phyloP scores from a whole-genome alignment of 306 rosid genomes.

The Inga laurina region DNA sequence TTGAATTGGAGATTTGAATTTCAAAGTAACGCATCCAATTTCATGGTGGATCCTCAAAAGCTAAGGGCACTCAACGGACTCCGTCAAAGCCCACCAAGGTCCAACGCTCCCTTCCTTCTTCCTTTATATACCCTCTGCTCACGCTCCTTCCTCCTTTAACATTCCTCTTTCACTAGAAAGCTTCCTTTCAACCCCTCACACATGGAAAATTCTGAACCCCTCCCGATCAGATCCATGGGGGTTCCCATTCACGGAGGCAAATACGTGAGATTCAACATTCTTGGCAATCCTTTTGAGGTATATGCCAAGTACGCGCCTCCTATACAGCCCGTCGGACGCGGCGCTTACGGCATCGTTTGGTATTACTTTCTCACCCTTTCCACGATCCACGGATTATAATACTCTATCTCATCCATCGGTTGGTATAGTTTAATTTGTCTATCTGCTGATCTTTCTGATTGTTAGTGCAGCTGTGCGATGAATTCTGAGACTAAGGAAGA shows the following conservation, averaged over 20 bases:
- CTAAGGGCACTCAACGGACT: not conserved
- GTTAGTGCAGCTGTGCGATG: conserved; percentile 51
- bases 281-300: conserved; percentile 79
- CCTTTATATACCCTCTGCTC: not conserved
- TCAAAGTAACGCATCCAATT: not conserved
- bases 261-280: conserved; percentile 66
- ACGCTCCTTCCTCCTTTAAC: not conserved
- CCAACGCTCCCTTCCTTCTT: not conserved
- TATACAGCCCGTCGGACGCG: conserved; percentile 89
- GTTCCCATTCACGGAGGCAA: conserved; percentile 51
- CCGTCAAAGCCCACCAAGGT: not conserved
- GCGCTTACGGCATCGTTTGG: conserved; percentile 98
- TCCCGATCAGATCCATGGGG: conserved; percentile 46
- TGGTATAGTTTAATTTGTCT: not conserved
- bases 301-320: conserved; percentile 79
- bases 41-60: not conserved
- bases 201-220: conserved; percentile 38
- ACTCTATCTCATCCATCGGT: not conserved
- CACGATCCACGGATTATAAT: not conserved
- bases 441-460: conserved; percentile 13
- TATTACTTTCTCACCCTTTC: conserved; percentile 21
- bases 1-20: conserved; percentile 15
- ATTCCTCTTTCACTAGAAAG: not conserved
- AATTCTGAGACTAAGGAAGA: conserved; percentile 61
- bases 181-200: not conserved